phyloP scores from a whole-genome alignment of 148 eudicot species.

The Diospyros lotus region DNA sequence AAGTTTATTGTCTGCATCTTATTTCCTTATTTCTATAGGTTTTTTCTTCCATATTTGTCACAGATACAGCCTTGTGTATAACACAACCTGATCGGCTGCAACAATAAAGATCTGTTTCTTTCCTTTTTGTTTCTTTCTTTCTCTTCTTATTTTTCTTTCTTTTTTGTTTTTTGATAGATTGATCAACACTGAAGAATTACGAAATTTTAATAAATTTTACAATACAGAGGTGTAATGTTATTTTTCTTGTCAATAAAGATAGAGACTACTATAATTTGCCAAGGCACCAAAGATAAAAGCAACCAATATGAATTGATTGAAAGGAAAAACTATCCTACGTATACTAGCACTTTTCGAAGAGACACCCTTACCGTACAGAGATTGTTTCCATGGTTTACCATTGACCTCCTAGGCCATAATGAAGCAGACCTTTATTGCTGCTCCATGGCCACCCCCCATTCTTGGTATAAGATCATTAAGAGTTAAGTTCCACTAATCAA shows the following conservation, averaged over 20 bases:
- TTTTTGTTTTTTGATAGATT: too few species aligned
- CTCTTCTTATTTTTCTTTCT: too few species aligned
- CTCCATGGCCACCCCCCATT: neutral
- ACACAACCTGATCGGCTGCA: too few species aligned
- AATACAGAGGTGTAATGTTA: neutral
- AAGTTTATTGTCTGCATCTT: neutral
- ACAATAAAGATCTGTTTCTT: neutral
- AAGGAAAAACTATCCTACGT: neutral
- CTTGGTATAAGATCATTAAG: neutral
- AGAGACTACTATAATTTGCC: neutral
- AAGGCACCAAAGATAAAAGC: neutral
- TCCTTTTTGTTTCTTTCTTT: too few species aligned
- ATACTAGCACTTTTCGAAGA: neutral
- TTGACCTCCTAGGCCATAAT: too few species aligned
- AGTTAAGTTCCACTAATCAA: neutral
- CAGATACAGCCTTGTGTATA: neutral
- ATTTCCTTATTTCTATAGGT: neutral
- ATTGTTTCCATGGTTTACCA: too few species aligned
- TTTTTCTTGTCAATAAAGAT: neutral
- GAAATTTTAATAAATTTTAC: neutral
- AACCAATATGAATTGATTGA: neutral
- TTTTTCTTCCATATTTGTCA: neutral
- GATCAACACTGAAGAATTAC: neutral
- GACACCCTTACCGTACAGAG: neutral
- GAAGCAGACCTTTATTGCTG: too few species aligned